These are phyloP conservation scores for Ophiostoma pallidulum DNA, from an alignment of 2,329 filamentous ascomycete genomes.

Conservation along the genomic window DNA sequence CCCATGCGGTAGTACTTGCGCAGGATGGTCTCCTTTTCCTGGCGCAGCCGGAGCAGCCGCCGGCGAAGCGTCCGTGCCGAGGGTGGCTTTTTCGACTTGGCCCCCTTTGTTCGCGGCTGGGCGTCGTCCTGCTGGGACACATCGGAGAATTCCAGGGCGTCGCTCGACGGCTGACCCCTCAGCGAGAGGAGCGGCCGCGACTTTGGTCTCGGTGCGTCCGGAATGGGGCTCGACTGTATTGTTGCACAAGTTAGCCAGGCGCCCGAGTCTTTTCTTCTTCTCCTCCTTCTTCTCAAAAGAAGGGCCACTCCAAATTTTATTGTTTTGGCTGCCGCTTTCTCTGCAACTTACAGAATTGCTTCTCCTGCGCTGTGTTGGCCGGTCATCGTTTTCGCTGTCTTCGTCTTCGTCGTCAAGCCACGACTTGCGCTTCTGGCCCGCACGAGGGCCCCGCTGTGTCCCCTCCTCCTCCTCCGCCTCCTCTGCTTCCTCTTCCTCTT, in stretches of 20 bases:
- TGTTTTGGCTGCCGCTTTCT: neutral
- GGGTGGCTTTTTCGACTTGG: constrained; percentile 29
- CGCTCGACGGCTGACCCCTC: constrained; percentile 41
- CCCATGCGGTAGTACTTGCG: constrained; percentile 79
- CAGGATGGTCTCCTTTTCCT: constrained; percentile 67
- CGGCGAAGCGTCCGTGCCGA: constrained; percentile 65
- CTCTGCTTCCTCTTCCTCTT: constrained; percentile 46
- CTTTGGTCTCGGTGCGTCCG: constrained; percentile 52
- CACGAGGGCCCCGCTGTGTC: neutral
- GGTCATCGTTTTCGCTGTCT: constrained; percentile 62
- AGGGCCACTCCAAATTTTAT: too few relatives aligned
- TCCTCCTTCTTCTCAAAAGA: too few relatives aligned
- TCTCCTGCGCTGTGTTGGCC: constrained; percentile 68
- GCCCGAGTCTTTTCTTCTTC: too few relatives aligned
- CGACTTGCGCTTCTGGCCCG: constrained; percentile 55
- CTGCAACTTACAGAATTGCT: constrained; percentile 70
- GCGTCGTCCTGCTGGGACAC: constrained; percentile 38
- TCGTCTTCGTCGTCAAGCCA: constrained; percentile 64
- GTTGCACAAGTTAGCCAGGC: constrained; percentile 15
- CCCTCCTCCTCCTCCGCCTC: constrained; percentile 43
- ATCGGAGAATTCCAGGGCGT: constrained; percentile 44
- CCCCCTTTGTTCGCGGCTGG: constrained; percentile 29
- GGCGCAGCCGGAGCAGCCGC: constrained; percentile 63
- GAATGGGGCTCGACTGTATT: constrained; percentile 53
- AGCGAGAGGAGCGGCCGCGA: constrained; percentile 52